A percentile compares a stretch with the other conserved stretches of the same genome.
Evolutionary conservation across 768 basidiomycete species (phyloP).

Genomic region (Polyporus arcularius): DNA sequence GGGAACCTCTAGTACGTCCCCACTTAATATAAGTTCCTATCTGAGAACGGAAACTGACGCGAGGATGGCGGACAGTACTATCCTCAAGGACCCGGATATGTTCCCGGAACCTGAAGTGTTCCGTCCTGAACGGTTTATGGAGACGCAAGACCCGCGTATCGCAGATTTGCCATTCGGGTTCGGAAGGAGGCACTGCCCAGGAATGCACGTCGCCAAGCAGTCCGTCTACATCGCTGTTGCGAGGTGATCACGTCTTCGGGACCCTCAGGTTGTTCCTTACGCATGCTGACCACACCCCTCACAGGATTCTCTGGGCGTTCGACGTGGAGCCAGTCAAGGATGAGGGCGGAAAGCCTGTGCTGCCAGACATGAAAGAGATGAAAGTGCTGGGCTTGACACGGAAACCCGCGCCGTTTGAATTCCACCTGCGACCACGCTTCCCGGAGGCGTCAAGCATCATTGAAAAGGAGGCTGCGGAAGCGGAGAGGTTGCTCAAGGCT

Average conservation of each 20-base stretch:
- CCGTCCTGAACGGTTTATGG: constrained; percentile 24
- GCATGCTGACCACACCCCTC: too few species aligned
- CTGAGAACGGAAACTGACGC: neutral
- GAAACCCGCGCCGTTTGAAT: neutral
- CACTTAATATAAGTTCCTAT: neutral
- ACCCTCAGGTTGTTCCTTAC: too few species aligned
- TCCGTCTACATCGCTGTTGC: constrained; percentile 14
- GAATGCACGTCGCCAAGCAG: constrained; percentile 17
- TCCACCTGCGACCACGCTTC: neutral
- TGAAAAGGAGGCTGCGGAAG: neutral
- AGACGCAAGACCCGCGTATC: constrained; percentile 8
- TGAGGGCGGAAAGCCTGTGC: neutral
- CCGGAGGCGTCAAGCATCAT: neutral
- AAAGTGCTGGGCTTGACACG: neutral
- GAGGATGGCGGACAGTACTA: constrained; percentile 1
- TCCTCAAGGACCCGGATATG: constrained; percentile 15
- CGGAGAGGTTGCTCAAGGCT: neutral
- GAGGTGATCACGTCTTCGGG: neutral
- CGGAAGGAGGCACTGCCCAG: constrained; percentile 21
- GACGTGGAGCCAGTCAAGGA: constrained; percentile 8
- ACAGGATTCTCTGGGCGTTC: constrained; percentile 19
- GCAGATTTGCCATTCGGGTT: constrained; percentile 22
- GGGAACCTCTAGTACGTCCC: neutral
- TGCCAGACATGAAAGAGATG: neutral
- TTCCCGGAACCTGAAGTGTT: constrained; percentile 24